Evolutionary conservation across 176 grass and related monocot species (phyloP), one percentile per base, ranked within the genome.

Genomic region (Themeda triandra): DNA sequence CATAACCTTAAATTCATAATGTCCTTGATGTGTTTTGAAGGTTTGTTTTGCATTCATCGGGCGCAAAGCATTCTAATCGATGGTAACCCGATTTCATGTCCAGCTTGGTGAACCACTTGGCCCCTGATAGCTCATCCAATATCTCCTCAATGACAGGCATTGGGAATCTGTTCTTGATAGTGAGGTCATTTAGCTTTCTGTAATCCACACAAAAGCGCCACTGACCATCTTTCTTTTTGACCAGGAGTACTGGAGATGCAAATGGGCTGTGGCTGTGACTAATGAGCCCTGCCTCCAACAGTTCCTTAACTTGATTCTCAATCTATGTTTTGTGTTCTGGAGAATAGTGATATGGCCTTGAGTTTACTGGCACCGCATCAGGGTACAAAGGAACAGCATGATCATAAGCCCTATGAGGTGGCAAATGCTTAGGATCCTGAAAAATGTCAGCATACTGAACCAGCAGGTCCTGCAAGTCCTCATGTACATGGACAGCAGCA

Each of bases 11-110:
- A 45, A 45, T 1, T 45, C 3, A 14, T 45, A 45, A 45, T 45
- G 13, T 3, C 44, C 44, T 1, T 45, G 3, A 14, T 45, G 44
- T 4, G 44, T 45, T 5, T 45, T 45, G 3, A 45, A 45, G 0
- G 44, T 10, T 4, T n/a, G 13, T 58, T n/a, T 58, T 58, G 1
- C 8, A 10, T 1, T 58, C 54, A 58, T 58, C 54, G 1, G 0
- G 0, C 0, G 8, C n/a, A 3, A 0, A n/a, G 0, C 54, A 58
- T 58, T 2, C 54, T 8, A 0, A 58, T n/a, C 2, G 21, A 9
- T 58, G 54, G 2, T 58, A 58, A 1, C 54, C 54, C 2, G 8
- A 10, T 1, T 8, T 58, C 8, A 58, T n/a, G 8, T 58, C 54
- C 8, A 58, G 0, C 2, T 58, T 58, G 0, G 21, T 58, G 1